These are phyloP conservation scores for Dysphania ambrosioides DNA, from an alignment of 148 eudicot species.

Conservation along the genomic window DNA sequence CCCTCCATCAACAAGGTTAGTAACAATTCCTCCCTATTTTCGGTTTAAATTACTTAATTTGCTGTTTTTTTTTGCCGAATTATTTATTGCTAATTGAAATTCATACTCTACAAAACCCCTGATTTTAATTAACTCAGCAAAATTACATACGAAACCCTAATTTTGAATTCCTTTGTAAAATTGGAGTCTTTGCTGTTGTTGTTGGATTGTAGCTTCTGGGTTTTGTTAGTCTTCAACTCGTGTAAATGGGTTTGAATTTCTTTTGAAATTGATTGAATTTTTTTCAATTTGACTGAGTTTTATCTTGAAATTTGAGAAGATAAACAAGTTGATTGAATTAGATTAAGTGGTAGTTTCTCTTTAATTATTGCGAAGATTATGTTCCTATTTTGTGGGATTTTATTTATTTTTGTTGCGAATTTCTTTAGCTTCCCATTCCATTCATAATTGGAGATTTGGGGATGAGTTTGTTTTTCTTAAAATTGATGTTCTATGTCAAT, in stretches of 20 bases:
- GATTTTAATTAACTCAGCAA: background rate
- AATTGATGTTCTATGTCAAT: background rate
- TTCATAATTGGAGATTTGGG: background rate
- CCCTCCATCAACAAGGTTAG: constrained; percentile 11
- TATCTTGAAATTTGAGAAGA: no score
- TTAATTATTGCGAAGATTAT: background rate
- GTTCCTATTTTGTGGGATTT: background rate
- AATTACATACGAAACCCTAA: background rate
- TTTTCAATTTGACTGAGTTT: no score
- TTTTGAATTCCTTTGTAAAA: background rate
- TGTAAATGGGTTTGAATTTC: no score
- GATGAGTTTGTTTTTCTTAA: background rate
- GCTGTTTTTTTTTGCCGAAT: background rate
- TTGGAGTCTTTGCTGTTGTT: background rate
- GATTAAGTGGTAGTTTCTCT: background rate
- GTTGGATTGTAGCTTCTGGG: background rate
- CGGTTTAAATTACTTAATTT: no score
- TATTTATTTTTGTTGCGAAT: background rate
- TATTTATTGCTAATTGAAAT: background rate
- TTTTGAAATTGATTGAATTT: no score
- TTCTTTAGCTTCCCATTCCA: no score
- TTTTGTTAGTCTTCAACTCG: background rate
- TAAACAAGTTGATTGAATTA: no score
- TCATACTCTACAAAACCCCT: no score
- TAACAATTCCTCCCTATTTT: background rate